A percentile compares a stretch with the other conserved stretches of the same genome.
phyloP scores from a whole-genome alignment of 805 yeast genomes.

The Kazachstania taianensis region DNA sequence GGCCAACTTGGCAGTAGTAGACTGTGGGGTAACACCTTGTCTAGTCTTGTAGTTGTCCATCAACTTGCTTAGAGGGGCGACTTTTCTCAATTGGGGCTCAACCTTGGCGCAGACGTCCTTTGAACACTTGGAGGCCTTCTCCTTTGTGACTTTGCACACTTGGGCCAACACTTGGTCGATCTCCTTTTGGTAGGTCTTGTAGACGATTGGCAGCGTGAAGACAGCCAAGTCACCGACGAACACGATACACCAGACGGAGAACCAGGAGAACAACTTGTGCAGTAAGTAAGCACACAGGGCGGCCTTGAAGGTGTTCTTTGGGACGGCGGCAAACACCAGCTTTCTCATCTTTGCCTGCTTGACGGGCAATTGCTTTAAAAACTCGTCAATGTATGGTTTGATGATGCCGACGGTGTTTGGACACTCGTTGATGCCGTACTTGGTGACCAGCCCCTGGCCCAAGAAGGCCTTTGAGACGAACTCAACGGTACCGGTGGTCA shows the following conservation, averaged over 20 bases:
- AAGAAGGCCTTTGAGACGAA: conserved; percentile 60
- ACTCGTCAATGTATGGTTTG: conserved; percentile 25
- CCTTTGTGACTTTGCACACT: conserved; percentile 37
- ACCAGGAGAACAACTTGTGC: conserved; percentile 64
- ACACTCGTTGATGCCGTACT: conserved; percentile 48
- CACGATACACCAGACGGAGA: conserved; percentile 61
- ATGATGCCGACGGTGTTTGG: conserved; percentile 26
- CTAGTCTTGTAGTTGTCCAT: conserved; percentile 23
- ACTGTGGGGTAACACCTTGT: conserved; percentile 41
- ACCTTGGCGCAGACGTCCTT: conserved; percentile 45
- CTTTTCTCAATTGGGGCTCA: conserved; percentile 48
- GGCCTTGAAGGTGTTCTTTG: conserved; percentile 63
- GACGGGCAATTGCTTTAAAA: conserved; percentile 33
- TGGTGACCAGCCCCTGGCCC: conserved; percentile 72
- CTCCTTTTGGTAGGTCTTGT: conserved; percentile 64
- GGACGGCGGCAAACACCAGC: conserved; percentile 55
- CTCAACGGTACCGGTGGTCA: conserved; percentile 64
- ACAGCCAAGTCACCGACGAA: conserved; percentile 47
- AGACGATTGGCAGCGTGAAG: conserved; percentile 69
- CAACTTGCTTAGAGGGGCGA: conserved; percentile 57
- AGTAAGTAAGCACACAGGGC: conserved; percentile 56
- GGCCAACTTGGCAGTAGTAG: conserved; percentile 20
- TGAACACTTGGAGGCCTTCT: conserved; percentile 37
- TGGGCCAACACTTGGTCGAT: conserved; percentile 55
- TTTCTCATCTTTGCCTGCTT: conserved; percentile 46